A percentile compares a stretch with the other conserved stretches of the same genome.
Conservation (phyloP, 108 stramenopile genomes). For the Discostella pseudostelligera region DNA sequence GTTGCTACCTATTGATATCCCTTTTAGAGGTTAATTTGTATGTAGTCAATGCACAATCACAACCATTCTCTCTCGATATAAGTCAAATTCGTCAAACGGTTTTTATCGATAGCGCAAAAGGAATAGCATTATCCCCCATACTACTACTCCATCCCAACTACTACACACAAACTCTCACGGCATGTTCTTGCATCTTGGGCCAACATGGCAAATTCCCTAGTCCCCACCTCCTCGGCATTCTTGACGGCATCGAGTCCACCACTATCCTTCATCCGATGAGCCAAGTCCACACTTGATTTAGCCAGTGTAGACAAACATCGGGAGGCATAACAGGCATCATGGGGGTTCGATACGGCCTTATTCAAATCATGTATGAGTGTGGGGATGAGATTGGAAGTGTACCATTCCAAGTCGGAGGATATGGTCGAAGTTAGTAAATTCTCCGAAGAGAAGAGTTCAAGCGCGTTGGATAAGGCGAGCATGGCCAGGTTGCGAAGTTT, state of each 20-base stretch:
- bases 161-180: constrained; percentile 12
- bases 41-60: too few relatives aligned
- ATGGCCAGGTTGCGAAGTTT: constrained; percentile 56
- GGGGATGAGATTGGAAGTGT: constrained; percentile 56
- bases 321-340: constrained; percentile 66
- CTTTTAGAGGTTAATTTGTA: too few relatives aligned
- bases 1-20: too few relatives aligned
- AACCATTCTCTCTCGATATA: too few relatives aligned
- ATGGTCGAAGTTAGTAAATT: constrained; percentile 39
- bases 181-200: constrained; percentile 50
- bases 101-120: too few relatives aligned
- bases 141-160: background rate
- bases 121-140: too few relatives aligned
- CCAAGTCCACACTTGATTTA: constrained; percentile 36
- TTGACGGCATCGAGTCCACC: constrained; percentile 43
- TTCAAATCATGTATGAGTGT: constrained; percentile 53
- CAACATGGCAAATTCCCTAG: constrained; percentile 56
- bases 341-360: constrained; percentile 44
- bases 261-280: constrained; percentile 30
- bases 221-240: constrained; percentile 51
- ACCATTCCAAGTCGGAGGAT: constrained; percentile 51
- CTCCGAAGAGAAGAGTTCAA: constrained; percentile 44
- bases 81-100: too few relatives aligned
- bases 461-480: constrained; percentile 54
- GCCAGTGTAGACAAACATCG: constrained; percentile 51